Evolutionary conservation across 768 basidiomycete genomes (phyloP), one percentile per base, ranked within the genome.

Genomic region (Daedaleopsis sinensis): DNA sequence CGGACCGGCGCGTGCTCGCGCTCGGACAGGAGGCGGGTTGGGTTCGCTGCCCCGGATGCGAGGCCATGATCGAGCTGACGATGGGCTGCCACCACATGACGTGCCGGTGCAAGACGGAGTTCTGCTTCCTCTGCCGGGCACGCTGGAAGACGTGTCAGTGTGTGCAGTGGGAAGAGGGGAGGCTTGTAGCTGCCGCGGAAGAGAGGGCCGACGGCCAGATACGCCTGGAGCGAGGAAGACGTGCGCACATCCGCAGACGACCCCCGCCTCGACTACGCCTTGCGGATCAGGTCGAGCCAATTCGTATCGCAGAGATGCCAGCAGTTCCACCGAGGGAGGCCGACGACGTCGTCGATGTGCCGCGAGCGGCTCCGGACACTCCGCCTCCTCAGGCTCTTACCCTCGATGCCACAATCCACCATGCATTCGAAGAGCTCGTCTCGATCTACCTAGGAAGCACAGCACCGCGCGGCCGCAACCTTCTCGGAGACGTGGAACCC

Each of bases 41-140:
- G 71, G 61, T 66, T 39, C 69, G 68, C 24, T 74, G 72, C 58
- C 71, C 71, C 1, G 64, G 66, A n/a, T 68, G 67, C 67, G 69
- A 57, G 46, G 66, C 65, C 39, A 57, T 73, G 54, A 62, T 73
- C 58, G 73, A 74, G 60, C 65, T 70, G 37, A 46, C 52, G 2
- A 43, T 51, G 15, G 72, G 72, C 4, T 74, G 73, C 62, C 67
- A 58, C 59, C 73, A 74, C 52, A 72, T 73, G 65, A 72, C 70
- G 37, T 74, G 72, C 68, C 60, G 58, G 21, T 71, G 61, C 70
- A 65, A 49, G 38, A 56, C 55, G 23, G 57, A 66, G 61, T 68
- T 68, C 57, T 68, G 67, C 62, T 68, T 64, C 57, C 36, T 47
- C 32, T 68, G 67, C 61, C 57, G 57, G 18, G 61, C 50, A 39